Evolutionary conservation across 306 rosid species (phyloP).

Genomic region (Begonia masoniana): DNA sequence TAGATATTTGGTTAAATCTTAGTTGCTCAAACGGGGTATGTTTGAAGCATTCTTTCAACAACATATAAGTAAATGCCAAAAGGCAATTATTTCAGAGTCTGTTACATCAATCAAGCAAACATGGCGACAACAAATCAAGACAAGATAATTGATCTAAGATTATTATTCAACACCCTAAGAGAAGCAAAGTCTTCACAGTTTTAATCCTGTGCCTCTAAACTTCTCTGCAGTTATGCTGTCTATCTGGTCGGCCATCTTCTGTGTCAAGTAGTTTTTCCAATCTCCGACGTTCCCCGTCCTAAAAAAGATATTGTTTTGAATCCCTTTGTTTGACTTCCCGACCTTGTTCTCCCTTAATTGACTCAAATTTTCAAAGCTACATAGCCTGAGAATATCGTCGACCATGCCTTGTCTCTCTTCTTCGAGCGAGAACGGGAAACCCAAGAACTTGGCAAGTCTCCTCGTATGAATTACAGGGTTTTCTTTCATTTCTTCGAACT

Average conservation of each 20-base stretch:
- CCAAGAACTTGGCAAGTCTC: too few relatives aligned
- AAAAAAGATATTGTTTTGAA: not conserved
- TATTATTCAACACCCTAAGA: too few relatives aligned
- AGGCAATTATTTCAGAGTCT: too few relatives aligned
- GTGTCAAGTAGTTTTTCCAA: not conserved
- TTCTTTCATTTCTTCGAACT: too few relatives aligned
- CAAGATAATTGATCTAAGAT: too few relatives aligned
- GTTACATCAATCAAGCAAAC: too few relatives aligned
- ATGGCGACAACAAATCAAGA: too few relatives aligned
- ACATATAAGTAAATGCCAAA: too few relatives aligned
- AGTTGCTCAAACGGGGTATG: too few relatives aligned
- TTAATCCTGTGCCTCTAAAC: not conserved
- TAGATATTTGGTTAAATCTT: too few relatives aligned
- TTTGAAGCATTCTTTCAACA: too few relatives aligned
- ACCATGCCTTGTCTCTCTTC: slow-evolving; percentile 9
- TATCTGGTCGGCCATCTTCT: slow-evolving; percentile 5
- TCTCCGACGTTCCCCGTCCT: slow-evolving; percentile 16
- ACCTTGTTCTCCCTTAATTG: slow-evolving; percentile 12
- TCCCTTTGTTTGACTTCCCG: not conserved
- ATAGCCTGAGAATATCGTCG: not conserved
- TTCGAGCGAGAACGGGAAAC: not conserved
- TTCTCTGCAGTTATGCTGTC: slow-evolving; percentile 7
- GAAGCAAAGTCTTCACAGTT: not conserved
- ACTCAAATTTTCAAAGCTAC: slow-evolving; percentile 8
- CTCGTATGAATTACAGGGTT: too few relatives aligned